Percentiles rank a stretch among this genome's conserved stretches.
Conservation (phyloP, 2,329 filamentous ascomycete species). For the Coniochaeta sp. region DNA sequence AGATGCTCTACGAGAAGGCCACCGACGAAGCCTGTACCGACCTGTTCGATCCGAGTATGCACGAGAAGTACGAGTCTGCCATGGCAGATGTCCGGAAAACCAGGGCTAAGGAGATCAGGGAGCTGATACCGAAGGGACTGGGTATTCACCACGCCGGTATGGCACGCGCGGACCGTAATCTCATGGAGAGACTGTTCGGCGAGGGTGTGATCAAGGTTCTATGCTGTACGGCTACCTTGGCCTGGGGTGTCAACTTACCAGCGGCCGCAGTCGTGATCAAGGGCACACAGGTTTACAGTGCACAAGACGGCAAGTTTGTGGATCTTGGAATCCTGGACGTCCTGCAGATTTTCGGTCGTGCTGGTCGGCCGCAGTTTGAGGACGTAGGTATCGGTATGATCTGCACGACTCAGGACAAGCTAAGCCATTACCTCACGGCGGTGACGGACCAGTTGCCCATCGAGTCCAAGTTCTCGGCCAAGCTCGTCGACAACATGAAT, state of each 20-base stretch:
- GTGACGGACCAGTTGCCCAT: slow-evolving; percentile 96
- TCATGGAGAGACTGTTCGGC: slow-evolving; percentile 88
- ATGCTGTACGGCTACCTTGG: slow-evolving; percentile 94
- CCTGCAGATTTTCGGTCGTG: slow-evolving; percentile 95
- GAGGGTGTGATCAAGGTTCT: slow-evolving; percentile 94
- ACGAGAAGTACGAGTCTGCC: slow-evolving; percentile 74
- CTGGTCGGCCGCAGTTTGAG: slow-evolving; percentile 94
- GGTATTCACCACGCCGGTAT: slow-evolving; percentile 97
- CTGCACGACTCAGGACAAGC: slow-evolving; percentile 89
- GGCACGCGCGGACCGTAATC: slow-evolving; percentile 85
- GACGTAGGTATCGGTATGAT: slow-evolving; percentile 98
- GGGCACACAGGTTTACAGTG: slow-evolving; percentile 93
- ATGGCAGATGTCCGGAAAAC: slow-evolving; percentile 79
- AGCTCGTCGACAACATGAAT: slow-evolving; percentile 93
- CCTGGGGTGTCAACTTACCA: slow-evolving; percentile 98
- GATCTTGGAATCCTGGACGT: slow-evolving; percentile 96
- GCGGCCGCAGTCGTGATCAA: slow-evolving; percentile 97
- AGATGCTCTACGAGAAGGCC: slow-evolving; percentile 80
- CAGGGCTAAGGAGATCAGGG: slow-evolving; percentile 78
- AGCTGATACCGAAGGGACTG: slow-evolving; percentile 83
- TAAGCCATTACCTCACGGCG: slow-evolving; percentile 83
- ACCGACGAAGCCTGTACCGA: slow-evolving; percentile 71
- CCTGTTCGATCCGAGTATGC: slow-evolving; percentile 72
- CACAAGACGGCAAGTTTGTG: slow-evolving; percentile 92
- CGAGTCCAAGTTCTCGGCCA: slow-evolving; percentile 90